Evolutionary conservation across 352 stramenopile species (phyloP), one percentile per base, ranked within the genome.

Genomic region (Pythium insidiosum): DNA sequence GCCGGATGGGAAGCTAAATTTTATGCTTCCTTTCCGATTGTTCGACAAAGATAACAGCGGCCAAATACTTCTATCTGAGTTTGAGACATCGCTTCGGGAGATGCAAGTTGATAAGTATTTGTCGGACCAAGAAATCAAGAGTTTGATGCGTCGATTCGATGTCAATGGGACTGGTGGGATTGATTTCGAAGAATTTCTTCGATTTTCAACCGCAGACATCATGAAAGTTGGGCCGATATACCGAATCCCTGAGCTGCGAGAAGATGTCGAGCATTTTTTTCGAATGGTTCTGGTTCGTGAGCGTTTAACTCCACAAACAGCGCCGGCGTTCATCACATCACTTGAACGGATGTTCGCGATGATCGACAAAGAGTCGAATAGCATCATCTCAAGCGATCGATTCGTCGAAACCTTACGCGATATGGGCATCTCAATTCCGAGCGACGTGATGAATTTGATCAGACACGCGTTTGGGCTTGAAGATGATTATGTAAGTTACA

Each of bases 281-380:
- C 50, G 73, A 35, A 61, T 64, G 13, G 78, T 88, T 13, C 46
- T 74, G 6, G 47, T 57, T 11, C 60, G 67, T 22, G 76, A 88
- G 47, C 42, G 57, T 9, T 59, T 91, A 4, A 74, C 69, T 0
- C 36, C 46, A 1, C 49, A 53, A 23, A 81, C 63, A 15, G 56
- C 71, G 18, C 50, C 36, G 13, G 63, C 67, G 1, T 91, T 80
- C 41, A 84, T 73, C 43, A 65, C 56, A 11, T 84, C 77, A 11
- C 48, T 91, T 16, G 85, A 86, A 34, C 64, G 78, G 28, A 91
- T 86, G 75, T 88, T 88, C 51, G 64, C 56, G 15, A 91, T 88
- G 33, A 71, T 88, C 12, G 78, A 91, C 58, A 85, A 87, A 37
- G 71, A 86, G 7, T 75, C 63, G 1, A 74, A 60, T 1, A 75